Evolutionary conservation across 805 yeast genomes (phyloP).

Genomic region (Lipomyces starkeyi): DNA sequence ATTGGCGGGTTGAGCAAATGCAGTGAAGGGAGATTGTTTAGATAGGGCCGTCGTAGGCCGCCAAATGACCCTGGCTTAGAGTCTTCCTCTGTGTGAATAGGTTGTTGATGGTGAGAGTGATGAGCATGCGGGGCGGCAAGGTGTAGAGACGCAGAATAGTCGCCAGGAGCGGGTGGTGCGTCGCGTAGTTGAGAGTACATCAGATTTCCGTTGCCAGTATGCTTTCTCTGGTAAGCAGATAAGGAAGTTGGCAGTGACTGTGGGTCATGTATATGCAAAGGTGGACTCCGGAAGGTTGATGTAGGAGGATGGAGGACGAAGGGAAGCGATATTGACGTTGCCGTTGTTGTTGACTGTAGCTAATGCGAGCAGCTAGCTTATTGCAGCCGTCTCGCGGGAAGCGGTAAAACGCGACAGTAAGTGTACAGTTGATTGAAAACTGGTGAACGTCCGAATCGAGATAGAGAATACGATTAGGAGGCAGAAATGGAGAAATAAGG

Average conservation of each 20-base stretch:
- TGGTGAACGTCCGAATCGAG: background rate
- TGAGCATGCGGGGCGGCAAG: slow-evolving; percentile 4
- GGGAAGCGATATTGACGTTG: background rate
- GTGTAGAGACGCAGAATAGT: background rate
- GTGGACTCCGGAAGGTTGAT: background rate
- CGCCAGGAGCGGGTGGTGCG: background rate
- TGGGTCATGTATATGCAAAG: slow-evolving; percentile 3
- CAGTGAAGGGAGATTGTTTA: slow-evolving; percentile 32
- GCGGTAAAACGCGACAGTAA: background rate
- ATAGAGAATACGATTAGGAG: background rate
- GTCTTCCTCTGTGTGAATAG: background rate
- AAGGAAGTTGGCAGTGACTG: background rate
- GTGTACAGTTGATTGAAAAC: background rate
- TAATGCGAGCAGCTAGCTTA: background rate
- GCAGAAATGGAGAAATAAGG: background rate
- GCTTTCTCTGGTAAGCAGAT: background rate
- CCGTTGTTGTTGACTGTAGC: background rate
- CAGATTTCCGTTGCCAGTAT: slow-evolving; percentile 5
- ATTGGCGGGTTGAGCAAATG: slow-evolving; percentile 23
- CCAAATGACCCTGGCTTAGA: background rate
- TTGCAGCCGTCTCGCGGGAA: background rate
- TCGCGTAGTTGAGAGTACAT: slow-evolving; percentile 1
- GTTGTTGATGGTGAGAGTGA: background rate
- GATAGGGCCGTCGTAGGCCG: slow-evolving; percentile 17
- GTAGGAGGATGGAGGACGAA: background rate